These are phyloP conservation scores for Neurospora sp. DNA, from an alignment of 495 filamentous ascomycete species.

Conservation along the genomic window DNA sequence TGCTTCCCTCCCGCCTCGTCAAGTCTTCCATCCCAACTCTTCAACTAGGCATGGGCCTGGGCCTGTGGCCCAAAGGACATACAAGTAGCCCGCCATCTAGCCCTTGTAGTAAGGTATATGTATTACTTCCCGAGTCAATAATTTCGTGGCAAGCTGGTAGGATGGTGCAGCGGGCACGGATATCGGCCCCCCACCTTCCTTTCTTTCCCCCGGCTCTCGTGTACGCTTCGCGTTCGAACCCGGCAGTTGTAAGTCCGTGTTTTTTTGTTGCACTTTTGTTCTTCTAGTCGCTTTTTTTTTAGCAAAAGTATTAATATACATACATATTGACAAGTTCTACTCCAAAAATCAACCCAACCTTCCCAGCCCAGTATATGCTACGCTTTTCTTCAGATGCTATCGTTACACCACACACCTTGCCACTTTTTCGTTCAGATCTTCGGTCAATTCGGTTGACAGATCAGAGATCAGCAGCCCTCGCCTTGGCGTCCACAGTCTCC, in stretches of 20 bases:
- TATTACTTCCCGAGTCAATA: too few relatives aligned
- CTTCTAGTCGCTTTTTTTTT: too few relatives aligned
- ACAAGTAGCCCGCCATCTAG: too few relatives aligned
- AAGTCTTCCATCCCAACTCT: too few relatives aligned
- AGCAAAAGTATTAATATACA: neutral
- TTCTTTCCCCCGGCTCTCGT: neutral
- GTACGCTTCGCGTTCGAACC: neutral
- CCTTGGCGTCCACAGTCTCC: constrained; percentile 29
- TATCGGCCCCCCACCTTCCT: too few relatives aligned
- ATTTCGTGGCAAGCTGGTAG: too few relatives aligned
- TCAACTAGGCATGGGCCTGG: too few relatives aligned
- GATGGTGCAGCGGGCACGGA: too few relatives aligned
- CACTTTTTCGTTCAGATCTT: too few relatives aligned
- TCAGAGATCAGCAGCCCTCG: constrained; percentile 23
- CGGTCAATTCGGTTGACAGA: neutral
- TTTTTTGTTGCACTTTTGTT: too few relatives aligned
- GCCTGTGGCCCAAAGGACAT: too few relatives aligned
- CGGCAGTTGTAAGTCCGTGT: neutral
- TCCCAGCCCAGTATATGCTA: neutral
- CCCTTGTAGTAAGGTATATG: too few relatives aligned
- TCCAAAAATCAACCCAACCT: neutral
- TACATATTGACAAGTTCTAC: neutral
- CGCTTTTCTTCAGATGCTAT: neutral
- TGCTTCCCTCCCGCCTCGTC: neutral
- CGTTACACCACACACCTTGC: neutral